Evolutionary conservation across 208 protist genomes (phyloP).

Genomic region (Wallacemonas sp.): DNA sequence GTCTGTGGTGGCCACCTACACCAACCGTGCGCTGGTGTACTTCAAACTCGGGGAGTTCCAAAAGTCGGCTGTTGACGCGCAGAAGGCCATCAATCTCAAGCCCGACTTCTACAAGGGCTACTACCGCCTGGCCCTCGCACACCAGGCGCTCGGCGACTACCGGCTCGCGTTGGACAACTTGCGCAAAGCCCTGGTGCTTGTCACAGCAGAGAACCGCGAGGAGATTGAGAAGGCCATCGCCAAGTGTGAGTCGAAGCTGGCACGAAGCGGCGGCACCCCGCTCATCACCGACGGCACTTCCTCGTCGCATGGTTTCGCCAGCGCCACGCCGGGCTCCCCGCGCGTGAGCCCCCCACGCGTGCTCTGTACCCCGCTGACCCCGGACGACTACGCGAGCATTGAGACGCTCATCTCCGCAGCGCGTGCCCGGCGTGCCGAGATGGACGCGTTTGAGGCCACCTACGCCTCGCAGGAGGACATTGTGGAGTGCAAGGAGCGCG

Average conservation of each 20-base stretch:
- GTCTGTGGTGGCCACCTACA: constrained; percentile 50
- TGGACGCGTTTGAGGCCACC: constrained; percentile 17
- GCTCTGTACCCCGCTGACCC: constrained; percentile 4
- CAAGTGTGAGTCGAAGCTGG: constrained; percentile 72
- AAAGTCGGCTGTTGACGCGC: constrained; percentile 41
- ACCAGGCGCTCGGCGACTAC: constrained; percentile 41
- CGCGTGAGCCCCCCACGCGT: not conserved
- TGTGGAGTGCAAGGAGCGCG: constrained; percentile 37
- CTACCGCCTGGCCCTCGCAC: constrained; percentile 59
- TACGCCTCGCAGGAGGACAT: constrained; percentile 33
- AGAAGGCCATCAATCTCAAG: constrained; percentile 41
- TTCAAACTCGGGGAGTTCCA: constrained; percentile 49
- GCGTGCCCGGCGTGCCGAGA: constrained; percentile 1
- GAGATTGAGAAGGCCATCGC: constrained; percentile 34
- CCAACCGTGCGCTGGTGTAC: constrained; percentile 77
- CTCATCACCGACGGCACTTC: constrained; percentile 23
- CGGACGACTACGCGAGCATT: constrained; percentile 17
- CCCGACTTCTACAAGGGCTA: constrained; percentile 61
- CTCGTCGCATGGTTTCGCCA: not conserved
- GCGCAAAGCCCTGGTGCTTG: constrained; percentile 32
- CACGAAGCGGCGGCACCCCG: constrained; percentile 37
- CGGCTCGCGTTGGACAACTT: constrained; percentile 39
- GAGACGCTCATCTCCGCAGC: constrained; percentile 9
- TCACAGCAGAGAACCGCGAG: constrained; percentile 37
- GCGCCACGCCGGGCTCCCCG: not conserved